phyloP scores from a whole-genome alignment of 371 early-diverging fungal species.

The Haplosporangium sp. region DNA sequence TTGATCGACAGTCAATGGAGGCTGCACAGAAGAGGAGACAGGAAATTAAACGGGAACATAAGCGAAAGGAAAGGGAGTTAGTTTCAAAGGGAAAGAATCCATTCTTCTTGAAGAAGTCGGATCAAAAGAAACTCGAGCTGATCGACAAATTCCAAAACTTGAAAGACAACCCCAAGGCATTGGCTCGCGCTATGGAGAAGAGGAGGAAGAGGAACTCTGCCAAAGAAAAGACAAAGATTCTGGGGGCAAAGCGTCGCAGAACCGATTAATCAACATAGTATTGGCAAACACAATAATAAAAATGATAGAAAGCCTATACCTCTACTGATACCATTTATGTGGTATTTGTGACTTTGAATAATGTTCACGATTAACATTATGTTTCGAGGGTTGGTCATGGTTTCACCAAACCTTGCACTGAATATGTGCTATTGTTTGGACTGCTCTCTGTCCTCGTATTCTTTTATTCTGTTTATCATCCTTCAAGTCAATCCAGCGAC shows the following conservation, averaged over 20 bases:
- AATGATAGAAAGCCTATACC: not conserved
- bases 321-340: not conserved
- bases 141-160: constrained; percentile 81
- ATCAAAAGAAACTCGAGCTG: constrained; percentile 82
- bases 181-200: constrained; percentile 88
- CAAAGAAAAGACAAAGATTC: constrained; percentile 69
- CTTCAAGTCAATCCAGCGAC: too few species aligned
- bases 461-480: too few species aligned
- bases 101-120: constrained; percentile 87
- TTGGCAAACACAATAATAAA: not conserved
- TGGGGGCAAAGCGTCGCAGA: constrained; percentile 48
- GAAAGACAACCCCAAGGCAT: constrained; percentile 69
- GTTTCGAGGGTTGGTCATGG: too few species aligned
- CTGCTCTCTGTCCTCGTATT: too few species aligned
- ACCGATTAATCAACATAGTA: constrained; percentile 9
- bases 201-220: constrained; percentile 89
- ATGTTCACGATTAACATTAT: too few species aligned
- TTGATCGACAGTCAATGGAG: constrained; percentile 59
- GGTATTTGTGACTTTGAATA: not conserved
- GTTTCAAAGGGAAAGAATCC: constrained; percentile 90
- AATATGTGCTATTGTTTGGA: too few species aligned
- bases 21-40: constrained; percentile 69
- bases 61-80: constrained; percentile 82
- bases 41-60: constrained; percentile 76
- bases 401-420: too few species aligned